These are phyloP conservation scores for Acephala macrosclerotiorum DNA, from an alignment of 2,329 filamentous ascomycete species.

Conservation along the genomic window DNA sequence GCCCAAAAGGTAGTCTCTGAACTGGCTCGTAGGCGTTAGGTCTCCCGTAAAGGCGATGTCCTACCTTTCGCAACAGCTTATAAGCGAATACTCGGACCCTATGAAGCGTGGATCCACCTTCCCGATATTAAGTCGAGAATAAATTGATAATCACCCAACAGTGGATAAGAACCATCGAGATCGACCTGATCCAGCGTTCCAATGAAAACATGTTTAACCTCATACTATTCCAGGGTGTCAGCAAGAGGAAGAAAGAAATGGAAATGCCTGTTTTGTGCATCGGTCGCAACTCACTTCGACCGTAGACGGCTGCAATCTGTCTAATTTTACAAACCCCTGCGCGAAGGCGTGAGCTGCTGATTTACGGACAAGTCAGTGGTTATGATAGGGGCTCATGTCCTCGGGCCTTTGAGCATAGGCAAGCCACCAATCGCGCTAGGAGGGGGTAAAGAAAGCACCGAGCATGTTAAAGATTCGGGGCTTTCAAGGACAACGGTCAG, in stretches of 20 bases:
- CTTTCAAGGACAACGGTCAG: not conserved
- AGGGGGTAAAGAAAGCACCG: conserved; percentile 1
- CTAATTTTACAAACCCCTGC: not conserved
- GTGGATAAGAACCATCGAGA: not conserved
- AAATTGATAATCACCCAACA: not conserved
- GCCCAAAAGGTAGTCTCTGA: conserved; percentile 3
- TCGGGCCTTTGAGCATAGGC: not conserved
- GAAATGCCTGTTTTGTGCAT: not conserved
- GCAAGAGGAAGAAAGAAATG: not conserved
- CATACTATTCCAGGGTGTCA: not conserved
- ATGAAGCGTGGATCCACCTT: conserved; percentile 5
- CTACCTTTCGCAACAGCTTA: not conserved
- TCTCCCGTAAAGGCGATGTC: not conserved
- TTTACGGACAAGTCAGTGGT: conserved; percentile 1
- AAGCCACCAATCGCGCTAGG: conserved; percentile 4
- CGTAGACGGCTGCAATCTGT: not conserved
- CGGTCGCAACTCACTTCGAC: not conserved
- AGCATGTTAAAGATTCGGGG: conserved; percentile 3
- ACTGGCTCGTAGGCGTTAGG: not conserved
- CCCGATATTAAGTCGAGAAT: conserved; percentile 4
- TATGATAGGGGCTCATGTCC: conserved; percentile 1
- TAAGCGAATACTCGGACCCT: not conserved
- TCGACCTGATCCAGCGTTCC: not conserved
- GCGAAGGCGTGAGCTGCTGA: not conserved
- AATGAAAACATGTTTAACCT: conserved; percentile 1